A percentile compares a stretch with the other conserved stretches of the same genome.
phyloP scores from a whole-genome alignment of 2,329 filamentous ascomycete genomes.

The Thelonectria discophora region DNA sequence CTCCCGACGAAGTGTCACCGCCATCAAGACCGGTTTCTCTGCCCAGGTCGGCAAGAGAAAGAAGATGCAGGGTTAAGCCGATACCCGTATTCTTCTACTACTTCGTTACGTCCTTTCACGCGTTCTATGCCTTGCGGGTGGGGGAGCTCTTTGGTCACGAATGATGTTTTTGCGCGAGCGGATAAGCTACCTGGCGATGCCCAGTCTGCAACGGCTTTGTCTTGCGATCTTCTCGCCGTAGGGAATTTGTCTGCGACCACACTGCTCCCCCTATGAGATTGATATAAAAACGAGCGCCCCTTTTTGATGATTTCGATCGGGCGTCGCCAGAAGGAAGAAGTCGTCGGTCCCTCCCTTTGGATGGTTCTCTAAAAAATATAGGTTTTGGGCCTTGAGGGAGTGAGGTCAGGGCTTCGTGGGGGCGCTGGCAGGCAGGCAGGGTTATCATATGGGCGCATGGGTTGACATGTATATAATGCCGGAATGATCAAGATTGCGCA shows the following conservation, averaged over 20 bases:
- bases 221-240: neutral
- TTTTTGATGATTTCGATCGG: constrained; percentile 30
- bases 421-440: constrained; percentile 6
- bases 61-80: constrained; percentile 82
- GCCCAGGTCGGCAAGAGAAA: constrained; percentile 98
- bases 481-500: constrained; percentile 41
- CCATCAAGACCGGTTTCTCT: constrained; percentile 99
- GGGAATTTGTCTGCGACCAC: constrained; percentile 9
- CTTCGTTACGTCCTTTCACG: constrained; percentile 16
- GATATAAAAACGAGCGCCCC: constrained; percentile 27
- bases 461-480: constrained; percentile 42
- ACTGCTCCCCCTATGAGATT: constrained; percentile 6
- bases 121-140: constrained; percentile 13
- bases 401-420: constrained; percentile 30
- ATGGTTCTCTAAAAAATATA: constrained; percentile 36
- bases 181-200: constrained; percentile 11
- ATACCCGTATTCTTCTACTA: constrained; percentile 8
- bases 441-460: constrained; percentile 41
- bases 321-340: constrained; percentile 26
- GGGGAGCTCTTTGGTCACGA: constrained; percentile 19
- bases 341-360: constrained; percentile 21
- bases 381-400: constrained; percentile 26
- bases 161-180: constrained; percentile 7
- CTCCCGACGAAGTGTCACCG: constrained; percentile 86
- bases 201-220: constrained; percentile 14